These are phyloP conservation scores for Phytophthora colocasiae DNA, from an alignment of 352 stramenopile genomes.

Conservation along the genomic window DNA sequence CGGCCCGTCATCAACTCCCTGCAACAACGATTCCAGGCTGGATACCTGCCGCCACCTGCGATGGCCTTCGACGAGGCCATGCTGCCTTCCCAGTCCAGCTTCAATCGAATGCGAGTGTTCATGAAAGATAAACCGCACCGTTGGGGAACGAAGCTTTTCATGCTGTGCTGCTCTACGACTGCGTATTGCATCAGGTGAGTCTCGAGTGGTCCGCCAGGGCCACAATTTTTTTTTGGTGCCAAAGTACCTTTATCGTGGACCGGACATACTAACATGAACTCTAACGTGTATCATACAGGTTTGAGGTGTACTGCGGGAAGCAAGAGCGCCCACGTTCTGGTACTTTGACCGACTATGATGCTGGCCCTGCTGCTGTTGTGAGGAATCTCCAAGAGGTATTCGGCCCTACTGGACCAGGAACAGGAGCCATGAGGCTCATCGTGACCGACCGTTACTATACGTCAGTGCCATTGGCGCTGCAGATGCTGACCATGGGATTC, in stretches of 20 bases:
- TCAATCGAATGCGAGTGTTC: not conserved
- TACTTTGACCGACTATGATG: not conserved
- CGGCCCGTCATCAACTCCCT: not conserved
- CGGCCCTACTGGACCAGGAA: not conserved
- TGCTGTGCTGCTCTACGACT: slow-evolving; percentile 11
- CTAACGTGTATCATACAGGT: not conserved
- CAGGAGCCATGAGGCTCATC: slow-evolving; percentile 10
- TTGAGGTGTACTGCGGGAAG: slow-evolving; percentile 10
- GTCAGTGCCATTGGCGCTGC: slow-evolving; percentile 8
- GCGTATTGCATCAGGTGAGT: slow-evolving; percentile 23
- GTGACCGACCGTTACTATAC: slow-evolving; percentile 21
- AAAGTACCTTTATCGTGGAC: slow-evolving; percentile 3
- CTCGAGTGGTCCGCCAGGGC: not conserved
- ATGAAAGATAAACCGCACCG: not conserved
- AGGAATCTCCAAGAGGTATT: slow-evolving; percentile 25
- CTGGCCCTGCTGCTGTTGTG: not conserved
- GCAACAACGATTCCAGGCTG: not conserved
- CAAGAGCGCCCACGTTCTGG: not conserved
- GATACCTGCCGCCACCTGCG: not conserved
- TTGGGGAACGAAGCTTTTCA: not conserved
- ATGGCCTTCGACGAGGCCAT: slow-evolving; percentile 1
- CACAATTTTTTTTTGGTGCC: not conserved
- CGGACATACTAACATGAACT: not conserved
- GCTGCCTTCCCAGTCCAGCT: not conserved
- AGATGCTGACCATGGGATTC: slow-evolving; percentile 19